A percentile compares a stretch with the other conserved stretches of the same genome.
Conservation (phyloP, 179 eudicot species). For the Amaranthus tricolor region DNA sequence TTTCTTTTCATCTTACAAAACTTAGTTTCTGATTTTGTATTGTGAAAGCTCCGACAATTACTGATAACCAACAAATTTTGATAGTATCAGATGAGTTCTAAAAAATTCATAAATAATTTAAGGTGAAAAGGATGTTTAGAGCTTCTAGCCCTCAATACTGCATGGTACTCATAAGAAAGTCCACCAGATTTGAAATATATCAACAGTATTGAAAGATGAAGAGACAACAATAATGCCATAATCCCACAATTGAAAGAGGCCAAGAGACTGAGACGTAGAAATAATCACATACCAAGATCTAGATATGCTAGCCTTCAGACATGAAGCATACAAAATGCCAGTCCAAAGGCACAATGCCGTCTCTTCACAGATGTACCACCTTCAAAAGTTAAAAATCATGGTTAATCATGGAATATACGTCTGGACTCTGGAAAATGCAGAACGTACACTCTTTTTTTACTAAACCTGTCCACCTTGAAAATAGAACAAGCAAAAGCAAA, state of each 20-base stretch:
- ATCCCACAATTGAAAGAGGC: too few relatives aligned
- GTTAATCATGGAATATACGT: background rate
- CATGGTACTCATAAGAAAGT: background rate
- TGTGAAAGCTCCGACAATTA: too few relatives aligned
- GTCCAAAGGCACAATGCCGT: conserved; percentile 90
- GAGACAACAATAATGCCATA: background rate
- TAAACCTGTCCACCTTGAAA: background rate
- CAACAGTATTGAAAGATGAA: background rate
- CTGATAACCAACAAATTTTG: too few relatives aligned
- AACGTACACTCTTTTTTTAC: background rate
- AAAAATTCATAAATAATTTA: too few relatives aligned
- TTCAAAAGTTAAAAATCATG: conserved; percentile 23
- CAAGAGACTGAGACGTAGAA: too few relatives aligned
- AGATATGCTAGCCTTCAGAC: conserved; percentile 55
- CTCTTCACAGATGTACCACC: conserved; percentile 92
- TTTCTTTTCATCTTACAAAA: too few relatives aligned
- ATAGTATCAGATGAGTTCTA: too few relatives aligned
- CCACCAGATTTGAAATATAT: too few relatives aligned
- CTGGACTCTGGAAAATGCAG: background rate
- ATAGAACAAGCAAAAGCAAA: background rate
- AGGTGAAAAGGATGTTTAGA: too few relatives aligned
- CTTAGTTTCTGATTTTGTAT: too few relatives aligned
- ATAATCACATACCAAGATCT: conserved; percentile 59
- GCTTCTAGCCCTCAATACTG: background rate
- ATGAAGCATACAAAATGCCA: conserved; percentile 60